Percentiles rank a stretch among this genome's conserved stretches.
Evolutionary conservation across 2,329 filamentous ascomycete species (phyloP).

Genomic region (Lecanicillium sp.): DNA sequence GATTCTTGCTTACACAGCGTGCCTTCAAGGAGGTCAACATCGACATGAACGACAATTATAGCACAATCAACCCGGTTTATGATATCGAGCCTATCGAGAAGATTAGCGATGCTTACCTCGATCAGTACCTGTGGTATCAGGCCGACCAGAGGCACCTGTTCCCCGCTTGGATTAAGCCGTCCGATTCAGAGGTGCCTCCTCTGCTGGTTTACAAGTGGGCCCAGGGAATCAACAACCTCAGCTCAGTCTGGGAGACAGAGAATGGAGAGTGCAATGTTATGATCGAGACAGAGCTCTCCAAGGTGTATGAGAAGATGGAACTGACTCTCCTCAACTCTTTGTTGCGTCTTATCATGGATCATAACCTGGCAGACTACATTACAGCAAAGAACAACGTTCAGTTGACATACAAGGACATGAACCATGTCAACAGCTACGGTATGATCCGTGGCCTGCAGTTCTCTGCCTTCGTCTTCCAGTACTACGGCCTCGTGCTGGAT

Average conservation of each 20-base stretch:
- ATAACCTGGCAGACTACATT: slow-evolving; percentile 98
- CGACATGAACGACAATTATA: slow-evolving; percentile 99
- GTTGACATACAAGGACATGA: slow-evolving; percentile 99
- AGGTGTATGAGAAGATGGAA: slow-evolving; percentile 99
- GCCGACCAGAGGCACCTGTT: slow-evolving; percentile 95
- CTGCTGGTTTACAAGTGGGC: slow-evolving; percentile 97
- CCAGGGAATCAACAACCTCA: slow-evolving; percentile 96
- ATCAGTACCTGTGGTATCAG: slow-evolving; percentile 99
- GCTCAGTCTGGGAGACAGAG: slow-evolving; percentile 87
- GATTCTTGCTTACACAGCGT: slow-evolving; percentile 90
- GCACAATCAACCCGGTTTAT: slow-evolving; percentile 96
- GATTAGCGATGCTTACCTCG: slow-evolving; percentile 96
- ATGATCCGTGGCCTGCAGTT: slow-evolving; percentile 98
- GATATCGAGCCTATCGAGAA: slow-evolving; percentile 99
- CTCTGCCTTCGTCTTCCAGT: slow-evolving; percentile 98
- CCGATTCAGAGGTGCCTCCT: slow-evolving; percentile 93
- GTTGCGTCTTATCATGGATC: slow-evolving; percentile 94
- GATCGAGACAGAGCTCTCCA: slow-evolving; percentile 97
- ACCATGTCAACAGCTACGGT: slow-evolving; percentile 97
- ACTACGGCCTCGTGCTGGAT: slow-evolving; percentile 93
- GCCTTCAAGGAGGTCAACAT: slow-evolving; percentile 99
- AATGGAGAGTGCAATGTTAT: slow-evolving; percentile 97
- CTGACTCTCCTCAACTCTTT: slow-evolving; percentile 90
- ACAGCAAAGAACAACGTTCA: slow-evolving; percentile 99
- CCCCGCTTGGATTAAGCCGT: slow-evolving; percentile 98